phyloP scores from a whole-genome alignment of 2,329 filamentous ascomycete species.

The Claviceps sp. region DNA sequence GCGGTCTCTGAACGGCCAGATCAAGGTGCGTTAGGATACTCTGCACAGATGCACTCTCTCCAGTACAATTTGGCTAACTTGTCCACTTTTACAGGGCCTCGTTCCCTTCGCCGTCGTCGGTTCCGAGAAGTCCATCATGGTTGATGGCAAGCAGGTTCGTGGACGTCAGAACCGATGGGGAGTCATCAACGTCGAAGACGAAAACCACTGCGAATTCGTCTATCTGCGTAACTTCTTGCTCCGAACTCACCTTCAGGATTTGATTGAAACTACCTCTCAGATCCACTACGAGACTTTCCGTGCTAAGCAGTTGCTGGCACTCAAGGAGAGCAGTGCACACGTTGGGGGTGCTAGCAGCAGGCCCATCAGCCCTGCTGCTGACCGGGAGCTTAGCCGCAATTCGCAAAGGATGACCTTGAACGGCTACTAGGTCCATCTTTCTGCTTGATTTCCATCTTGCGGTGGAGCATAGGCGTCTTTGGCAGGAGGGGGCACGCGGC shows the following conservation, averaged over 20 bases:
- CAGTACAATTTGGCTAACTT: background rate
- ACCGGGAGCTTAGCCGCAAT: constrained; percentile 90
- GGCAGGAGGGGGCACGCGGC: constrained; percentile 10
- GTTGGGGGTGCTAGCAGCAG: constrained; percentile 60
- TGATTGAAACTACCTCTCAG: constrained; percentile 98
- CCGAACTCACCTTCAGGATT: constrained; percentile 92
- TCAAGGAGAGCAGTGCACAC: constrained; percentile 94
- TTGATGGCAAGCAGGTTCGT: constrained; percentile 93
- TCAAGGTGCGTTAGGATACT: constrained; percentile 58
- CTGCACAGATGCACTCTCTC: background rate
- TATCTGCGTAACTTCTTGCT: constrained; percentile 98
- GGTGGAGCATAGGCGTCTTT: constrained; percentile 22
- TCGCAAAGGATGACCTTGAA: constrained; percentile 98
- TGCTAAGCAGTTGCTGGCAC: constrained; percentile 91
- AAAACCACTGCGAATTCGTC: constrained; percentile 99
- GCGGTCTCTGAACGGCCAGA: constrained; percentile 80
- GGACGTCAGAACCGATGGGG: constrained; percentile 99
- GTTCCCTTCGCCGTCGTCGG: constrained; percentile 97
- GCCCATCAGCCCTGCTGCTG: constrained; percentile 89
- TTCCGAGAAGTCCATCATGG: constrained; percentile 94
- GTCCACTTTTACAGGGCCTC: constrained; percentile 47
- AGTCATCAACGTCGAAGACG: constrained; percentile 98
- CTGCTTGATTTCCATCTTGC: constrained; percentile 18
- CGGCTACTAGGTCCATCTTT: constrained; percentile 58
- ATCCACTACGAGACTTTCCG: constrained; percentile 99